These are phyloP conservation scores for Lactarius pseudohatsudake DNA, from an alignment of 768 basidiomycete species.

Conservation along the genomic window DNA sequence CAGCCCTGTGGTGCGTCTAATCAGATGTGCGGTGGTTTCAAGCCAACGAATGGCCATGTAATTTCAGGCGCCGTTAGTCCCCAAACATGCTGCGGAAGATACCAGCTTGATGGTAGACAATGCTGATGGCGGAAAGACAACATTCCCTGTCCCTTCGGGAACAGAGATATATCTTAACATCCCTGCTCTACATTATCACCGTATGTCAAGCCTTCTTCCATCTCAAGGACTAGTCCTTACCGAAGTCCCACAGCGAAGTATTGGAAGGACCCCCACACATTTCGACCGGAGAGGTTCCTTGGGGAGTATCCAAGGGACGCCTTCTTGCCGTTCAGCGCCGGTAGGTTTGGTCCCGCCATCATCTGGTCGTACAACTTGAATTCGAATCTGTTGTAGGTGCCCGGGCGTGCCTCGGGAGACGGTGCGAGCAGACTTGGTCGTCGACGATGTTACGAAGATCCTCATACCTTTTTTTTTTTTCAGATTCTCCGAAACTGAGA, in stretches of 20 bases:
- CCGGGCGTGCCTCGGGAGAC: constrained; percentile 31
- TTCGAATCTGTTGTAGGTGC: constrained; percentile 11
- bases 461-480: neutral
- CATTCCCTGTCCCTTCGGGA: constrained; percentile 46
- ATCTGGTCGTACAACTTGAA: neutral
- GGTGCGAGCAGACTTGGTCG: constrained; percentile 14
- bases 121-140: constrained; percentile 40
- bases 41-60: neutral
- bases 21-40: neutral
- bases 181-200: constrained; percentile 53
- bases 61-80: constrained; percentile 44
- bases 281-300: constrained; percentile 42
- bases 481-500: constrained; percentile 53
- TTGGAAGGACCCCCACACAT: constrained; percentile 53
- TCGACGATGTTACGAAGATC: too few species aligned
- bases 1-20: constrained; percentile 18
- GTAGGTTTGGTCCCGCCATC: constrained; percentile 1
- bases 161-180: constrained; percentile 33
- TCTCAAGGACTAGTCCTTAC: neutral
- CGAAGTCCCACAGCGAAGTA: constrained; percentile 45
- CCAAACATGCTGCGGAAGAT: constrained; percentile 49
- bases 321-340: constrained; percentile 36
- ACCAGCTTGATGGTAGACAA: constrained; percentile 40
- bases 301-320: constrained; percentile 37
- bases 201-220: constrained; percentile 32